Percentiles rank a stretch among this genome's conserved stretches.
Evolutionary conservation across 2,329 filamentous ascomycete genomes (phyloP).

Genomic region (Fusarium circinatum): DNA sequence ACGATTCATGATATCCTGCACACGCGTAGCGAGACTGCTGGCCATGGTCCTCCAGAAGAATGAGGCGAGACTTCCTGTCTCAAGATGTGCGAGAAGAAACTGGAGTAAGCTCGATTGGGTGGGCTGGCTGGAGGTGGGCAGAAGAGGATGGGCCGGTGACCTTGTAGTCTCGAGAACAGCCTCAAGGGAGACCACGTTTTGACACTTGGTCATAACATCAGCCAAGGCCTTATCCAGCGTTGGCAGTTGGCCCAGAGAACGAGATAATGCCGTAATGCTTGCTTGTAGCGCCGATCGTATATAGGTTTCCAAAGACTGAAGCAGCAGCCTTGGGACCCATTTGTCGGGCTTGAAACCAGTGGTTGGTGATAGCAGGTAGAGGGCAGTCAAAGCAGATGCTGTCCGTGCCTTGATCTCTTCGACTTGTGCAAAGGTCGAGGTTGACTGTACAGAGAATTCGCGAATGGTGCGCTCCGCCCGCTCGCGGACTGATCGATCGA

Average conservation of each 20-base stretch:
- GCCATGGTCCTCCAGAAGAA: constrained; percentile 96
- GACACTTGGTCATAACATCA: constrained; percentile 85
- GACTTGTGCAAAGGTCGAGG: constrained; percentile 68
- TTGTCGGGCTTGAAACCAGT: constrained; percentile 62
- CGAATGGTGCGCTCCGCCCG: constrained; percentile 81
- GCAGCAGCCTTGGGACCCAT: constrained; percentile 75
- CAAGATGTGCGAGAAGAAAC: constrained; percentile 79
- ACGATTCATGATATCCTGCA: constrained; percentile 84
- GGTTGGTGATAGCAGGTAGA: constrained; percentile 84
- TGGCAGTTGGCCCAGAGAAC: constrained; percentile 82
- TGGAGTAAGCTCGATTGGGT: constrained; percentile 68
- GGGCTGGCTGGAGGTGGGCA: constrained; percentile 54
- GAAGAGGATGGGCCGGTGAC: constrained; percentile 74
- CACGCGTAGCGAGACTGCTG: constrained; percentile 76
- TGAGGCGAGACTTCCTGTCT: constrained; percentile 86
- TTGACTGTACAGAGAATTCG: constrained; percentile 77
- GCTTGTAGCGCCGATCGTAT: constrained; percentile 83
- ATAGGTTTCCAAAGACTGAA: constrained; percentile 82
- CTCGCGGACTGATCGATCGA: constrained; percentile 78
- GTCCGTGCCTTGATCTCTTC: constrained; percentile 82
- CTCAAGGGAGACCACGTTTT: constrained; percentile 91
- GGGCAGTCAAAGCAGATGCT: constrained; percentile 76
- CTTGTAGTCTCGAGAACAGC: constrained; percentile 76
- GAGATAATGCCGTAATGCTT: constrained; percentile 77
- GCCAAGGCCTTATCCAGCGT: constrained; percentile 82